Evolutionary conservation across 163 green algal species (phyloP), one percentile per base, ranked within the genome.

Genomic region (Coccomyxa subellipsoidea): DNA sequence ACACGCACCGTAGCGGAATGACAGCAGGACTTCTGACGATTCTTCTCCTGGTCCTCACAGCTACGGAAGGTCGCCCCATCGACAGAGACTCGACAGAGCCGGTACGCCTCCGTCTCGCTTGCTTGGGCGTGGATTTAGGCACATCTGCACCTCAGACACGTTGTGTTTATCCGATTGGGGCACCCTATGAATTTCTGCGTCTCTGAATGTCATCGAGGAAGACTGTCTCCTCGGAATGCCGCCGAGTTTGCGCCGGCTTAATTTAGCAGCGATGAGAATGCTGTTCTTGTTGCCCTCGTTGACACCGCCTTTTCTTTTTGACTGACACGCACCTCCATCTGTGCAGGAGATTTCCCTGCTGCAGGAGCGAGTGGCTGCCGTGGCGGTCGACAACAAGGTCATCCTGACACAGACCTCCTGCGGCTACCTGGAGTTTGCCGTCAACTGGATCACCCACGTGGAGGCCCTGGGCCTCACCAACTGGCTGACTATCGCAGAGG

Each of bases 341-440:
- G 47, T 18, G 23, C 47, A 59, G 47, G 47, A 59, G 47, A 27
- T 18, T 27, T 18, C 47, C 47, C 47, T 59, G 47, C 66, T 73
- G 21, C 29, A 73, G 66, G 29, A 73, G 18, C 21, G 27, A 8
- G 1, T 73, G 1, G 66, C 66, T 36, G 66, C 66, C 21, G 66
- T 73, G 66, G 66, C 66, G 21, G 4, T 36, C 27, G 66, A 73
- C 66, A 73, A 73, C 66, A 73, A 32, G n/a, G 66, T 73, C 66
- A 73, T 73, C 66, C 66, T 73, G 66, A 73, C 66, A 73, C 66
- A 73, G 7, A 73, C 66, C 21, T 73, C 66, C n/a, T 73, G 66
- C n/a, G 66, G 66, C 66, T 73, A 73, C 66, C 66, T 73, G 66
- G 66, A 73, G 66, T 73, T 73, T 73, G 66, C 66, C 27, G 66